Evolutionary conservation across 495 filamentous ascomycete genomes (phyloP), one percentile per base, ranked within the genome.

Genomic region (Aspergillus haitiensis): DNA sequence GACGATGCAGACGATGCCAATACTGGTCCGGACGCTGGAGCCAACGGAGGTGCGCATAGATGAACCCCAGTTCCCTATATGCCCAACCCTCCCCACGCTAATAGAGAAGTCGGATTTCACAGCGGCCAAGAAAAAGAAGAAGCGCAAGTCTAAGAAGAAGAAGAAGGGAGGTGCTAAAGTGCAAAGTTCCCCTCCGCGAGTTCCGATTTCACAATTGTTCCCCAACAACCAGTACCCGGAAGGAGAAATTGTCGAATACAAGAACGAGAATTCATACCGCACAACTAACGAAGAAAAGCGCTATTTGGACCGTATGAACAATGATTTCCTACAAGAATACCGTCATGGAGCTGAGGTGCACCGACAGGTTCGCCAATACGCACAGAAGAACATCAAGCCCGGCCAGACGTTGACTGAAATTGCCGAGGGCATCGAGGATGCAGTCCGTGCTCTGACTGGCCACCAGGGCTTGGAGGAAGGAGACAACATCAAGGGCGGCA

Each of bases 211-310:
- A 55, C 82, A 85, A 61, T 82, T 96, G 31, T 95, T 92, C 77
- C 86, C 87, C 52, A 84, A 85, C 69, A 78, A 83, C 64, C 78
- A 77, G 64, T 96, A 90, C 71, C 90, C 90, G 58, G 82, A 86
- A 67, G 92, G 92, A 58, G 84, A 95, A 73, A 89, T 93, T 70
- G 85, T 86, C 66, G 90, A 93, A 62, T 85, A 85, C 71, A 72
- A 78, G 60, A 81, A 91, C 66, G 90, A 93, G 59, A 95, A 94
- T 70, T 70, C 81, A 46, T 89, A 87, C 68, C 89, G 92, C 54
- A 94, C 88, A 31, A 96, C 92, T 32, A 84, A 81, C 69, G 91
- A 94, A 74, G 92, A 96, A 78, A 90, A 93, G 76, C 85, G 91
- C 55, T 89, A 94, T 65, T 77, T 94, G 35, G 88, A 92, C 69